Conservation (phyloP, 2,329 filamentous ascomycete species). For the Gyromitra esculenta region DNA sequence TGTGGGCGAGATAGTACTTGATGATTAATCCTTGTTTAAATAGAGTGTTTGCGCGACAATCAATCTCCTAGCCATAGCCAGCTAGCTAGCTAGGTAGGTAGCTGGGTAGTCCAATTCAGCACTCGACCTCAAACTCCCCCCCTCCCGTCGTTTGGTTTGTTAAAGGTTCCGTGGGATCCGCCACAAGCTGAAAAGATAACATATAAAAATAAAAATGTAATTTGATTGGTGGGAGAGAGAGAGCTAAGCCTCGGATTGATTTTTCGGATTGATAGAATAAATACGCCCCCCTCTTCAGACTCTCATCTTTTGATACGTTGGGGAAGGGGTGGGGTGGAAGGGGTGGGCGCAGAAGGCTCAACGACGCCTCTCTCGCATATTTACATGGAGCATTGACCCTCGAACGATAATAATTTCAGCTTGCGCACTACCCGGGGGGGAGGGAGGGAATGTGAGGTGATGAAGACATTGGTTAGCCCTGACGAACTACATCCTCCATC, state of each 20-base stretch:
- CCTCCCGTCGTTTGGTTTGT: neutral
- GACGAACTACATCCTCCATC: neutral
- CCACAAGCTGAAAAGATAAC: neutral
- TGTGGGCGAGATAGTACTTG: too few relatives aligned
- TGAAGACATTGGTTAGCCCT: neutral
- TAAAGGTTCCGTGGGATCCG: neutral
- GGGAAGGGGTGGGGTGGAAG: too few relatives aligned
- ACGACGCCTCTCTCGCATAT: neutral
- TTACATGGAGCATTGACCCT: neutral
- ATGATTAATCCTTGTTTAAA: too few relatives aligned
- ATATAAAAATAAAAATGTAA: neutral
- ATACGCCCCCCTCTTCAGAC: neutral
- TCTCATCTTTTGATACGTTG: neutral
- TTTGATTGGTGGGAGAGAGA: neutral
- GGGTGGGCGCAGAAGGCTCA: too few relatives aligned
- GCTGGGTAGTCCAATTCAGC: neutral
- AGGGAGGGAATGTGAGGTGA: neutral
- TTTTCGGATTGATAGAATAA: neutral
- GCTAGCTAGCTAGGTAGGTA: too few relatives aligned
- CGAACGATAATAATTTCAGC: neutral
- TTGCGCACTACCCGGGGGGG: neutral
- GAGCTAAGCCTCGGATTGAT: neutral
- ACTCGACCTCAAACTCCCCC: neutral
- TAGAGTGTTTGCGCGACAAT: too few relatives aligned
- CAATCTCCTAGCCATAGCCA: too few relatives aligned